Base-by-base conservation (phyloP, 441 rosid species). In the Gossypium trilobum region DNA sequence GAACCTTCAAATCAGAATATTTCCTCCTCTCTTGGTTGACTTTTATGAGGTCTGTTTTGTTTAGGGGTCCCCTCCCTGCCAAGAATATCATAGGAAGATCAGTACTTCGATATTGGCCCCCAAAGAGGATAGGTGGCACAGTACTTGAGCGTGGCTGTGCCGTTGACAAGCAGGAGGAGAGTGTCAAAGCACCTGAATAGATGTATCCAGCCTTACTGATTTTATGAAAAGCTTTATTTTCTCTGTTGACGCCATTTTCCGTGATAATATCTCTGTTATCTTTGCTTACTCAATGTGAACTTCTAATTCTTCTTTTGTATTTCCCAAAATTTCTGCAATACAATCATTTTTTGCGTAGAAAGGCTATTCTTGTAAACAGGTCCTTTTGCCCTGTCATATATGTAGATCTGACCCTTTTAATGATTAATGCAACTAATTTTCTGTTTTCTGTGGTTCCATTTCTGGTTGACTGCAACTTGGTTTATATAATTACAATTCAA, bases 81-180 rank as follows among this genome's bases (percentile, higher is more conserved):
- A 88, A 89, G 82, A 94, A 94, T 71, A 92, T 94, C 27, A 83
- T 92, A 2, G 99, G 99, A 82, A 87, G 97, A 82, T 95, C 97
- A 52, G 78, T 95, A 39, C 80, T 89, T 19, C 96, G 96, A 11
- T 92, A 90, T 79, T 92, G 98, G 98, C 99, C 99, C 4, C 98
- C 90, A 10, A 87, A 87, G 48, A 80, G 93, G 83, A 83, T 95
- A 56, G 91, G 86, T 46, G 78, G 92, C 42, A 90, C 97, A 0
- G 84, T 85, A 75, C 77, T 80, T 13, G 81, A 89, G 73, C 73
- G 73, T 36, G 97, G 88, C 14, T 90, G 95, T 75, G 91, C 88
- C 19, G 73, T 85, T 52, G 92, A 85, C 75, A 83, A 79, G 75
- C 88, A 81, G 72, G 85, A 81, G 73, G 87, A 80, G 42, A 75